Conservation (phyloP, 2,329 filamentous ascomycete genomes). For the Xylariaceae sp. region DNA sequence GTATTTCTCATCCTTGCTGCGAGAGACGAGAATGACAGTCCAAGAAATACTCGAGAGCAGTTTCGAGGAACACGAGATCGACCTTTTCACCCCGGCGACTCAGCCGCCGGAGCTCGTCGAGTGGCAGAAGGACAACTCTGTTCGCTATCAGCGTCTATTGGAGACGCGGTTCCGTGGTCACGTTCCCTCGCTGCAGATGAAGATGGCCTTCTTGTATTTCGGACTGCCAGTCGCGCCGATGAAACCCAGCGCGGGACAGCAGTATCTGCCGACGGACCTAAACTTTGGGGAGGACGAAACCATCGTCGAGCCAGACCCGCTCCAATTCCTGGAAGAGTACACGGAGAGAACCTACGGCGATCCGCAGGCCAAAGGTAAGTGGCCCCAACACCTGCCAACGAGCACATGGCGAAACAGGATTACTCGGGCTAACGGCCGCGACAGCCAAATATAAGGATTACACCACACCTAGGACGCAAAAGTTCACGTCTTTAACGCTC, state of each 20-base stretch:
- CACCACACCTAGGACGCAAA: not conserved
- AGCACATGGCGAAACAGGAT: not conserved
- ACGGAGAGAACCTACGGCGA: conserved; percentile 14
- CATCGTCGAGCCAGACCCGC: conserved; percentile 12
- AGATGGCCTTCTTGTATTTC: conserved; percentile 51
- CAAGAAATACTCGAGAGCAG: conserved; percentile 36
- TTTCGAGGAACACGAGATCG: conserved; percentile 41
- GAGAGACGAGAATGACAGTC: conserved; percentile 27
- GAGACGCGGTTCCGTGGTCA: conserved; percentile 36
- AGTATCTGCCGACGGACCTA: conserved; percentile 6
- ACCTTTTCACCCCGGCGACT: conserved; percentile 35
- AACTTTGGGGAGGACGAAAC: conserved; percentile 11
- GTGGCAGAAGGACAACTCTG: conserved; percentile 38
- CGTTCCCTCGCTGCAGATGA: conserved; percentile 39
- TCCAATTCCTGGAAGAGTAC: conserved; percentile 30
- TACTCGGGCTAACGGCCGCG: not conserved
- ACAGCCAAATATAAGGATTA: conserved; percentile 3
- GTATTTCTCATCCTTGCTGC: conserved; percentile 36
- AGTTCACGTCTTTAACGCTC: conserved; percentile 7
- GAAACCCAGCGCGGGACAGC: conserved; percentile 28
- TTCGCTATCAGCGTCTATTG: conserved; percentile 37
- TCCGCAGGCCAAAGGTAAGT: conserved; percentile 12
- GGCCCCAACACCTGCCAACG: not conserved
- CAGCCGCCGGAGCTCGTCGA: conserved; percentile 32
- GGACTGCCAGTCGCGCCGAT: conserved; percentile 49